These are phyloP conservation scores for Russula griseocarnosa DNA, from an alignment of 768 basidiomycete genomes.

Conservation along the genomic window DNA sequence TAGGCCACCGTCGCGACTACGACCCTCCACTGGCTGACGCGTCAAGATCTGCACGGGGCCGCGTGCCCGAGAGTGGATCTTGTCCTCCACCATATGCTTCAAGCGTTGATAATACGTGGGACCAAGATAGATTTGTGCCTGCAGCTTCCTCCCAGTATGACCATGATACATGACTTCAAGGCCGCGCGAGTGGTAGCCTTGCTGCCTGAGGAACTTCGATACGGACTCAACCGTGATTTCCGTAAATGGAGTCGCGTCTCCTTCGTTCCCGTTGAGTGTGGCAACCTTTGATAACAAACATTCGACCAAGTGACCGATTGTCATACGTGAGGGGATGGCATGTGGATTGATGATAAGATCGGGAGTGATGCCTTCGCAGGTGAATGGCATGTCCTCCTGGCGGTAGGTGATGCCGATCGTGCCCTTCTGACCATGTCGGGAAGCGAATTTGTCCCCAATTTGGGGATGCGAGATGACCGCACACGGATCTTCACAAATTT, in stretches of 20 bases:
- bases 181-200: conserved; percentile 96
- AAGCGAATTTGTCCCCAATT: conserved; percentile 98
- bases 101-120: conserved; percentile 98
- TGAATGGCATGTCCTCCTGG: conserved; percentile 99
- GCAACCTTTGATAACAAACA: conserved; percentile 95
- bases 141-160: conserved; percentile 95
- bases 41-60: conserved; percentile 98
- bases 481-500: conserved; percentile 99
- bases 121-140: conserved; percentile 97
- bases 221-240: conserved; percentile 97
- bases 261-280: conserved; percentile 93
- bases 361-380: conserved; percentile 92
- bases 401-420: conserved; percentile 99
- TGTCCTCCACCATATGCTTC: conserved; percentile 99
- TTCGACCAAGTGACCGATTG: conserved; percentile 98
- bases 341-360: conserved; percentile 99
- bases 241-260: conserved; percentile 98
- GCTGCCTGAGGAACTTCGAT: conserved; percentile 82
- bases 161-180: conserved; percentile 99
- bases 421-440: conserved; percentile 99
- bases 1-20: conserved; percentile 96
- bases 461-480: conserved; percentile 92
- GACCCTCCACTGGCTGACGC: conserved; percentile 95
- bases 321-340: conserved; percentile 99
- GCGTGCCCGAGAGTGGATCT: conserved; percentile 96